Conservation (phyloP, 2,329 filamentous ascomycete species). For the Cercospora beticola region DNA sequence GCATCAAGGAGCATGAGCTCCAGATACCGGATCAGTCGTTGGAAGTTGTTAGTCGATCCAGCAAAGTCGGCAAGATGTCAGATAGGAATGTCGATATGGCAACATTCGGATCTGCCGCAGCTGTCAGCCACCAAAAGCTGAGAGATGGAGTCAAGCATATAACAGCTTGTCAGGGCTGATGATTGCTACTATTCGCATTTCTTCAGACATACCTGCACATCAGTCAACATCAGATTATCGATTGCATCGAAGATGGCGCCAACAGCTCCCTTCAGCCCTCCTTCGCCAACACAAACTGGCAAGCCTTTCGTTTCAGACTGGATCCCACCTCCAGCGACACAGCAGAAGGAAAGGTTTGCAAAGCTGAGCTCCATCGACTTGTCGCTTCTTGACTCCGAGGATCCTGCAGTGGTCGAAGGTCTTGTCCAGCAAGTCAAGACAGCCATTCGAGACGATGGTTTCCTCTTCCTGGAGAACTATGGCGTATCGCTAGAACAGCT, state of each 20-base stretch:
- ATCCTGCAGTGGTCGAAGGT: constrained; percentile 42
- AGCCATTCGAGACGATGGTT: constrained; percentile 39
- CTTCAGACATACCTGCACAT: background rate
- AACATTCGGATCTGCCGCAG: background rate
- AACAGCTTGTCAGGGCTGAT: background rate
- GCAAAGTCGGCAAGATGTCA: background rate
- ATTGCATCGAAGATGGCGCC: constrained; percentile 38
- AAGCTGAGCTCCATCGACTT: constrained; percentile 37
- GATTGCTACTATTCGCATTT: background rate
- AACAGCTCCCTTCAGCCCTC: constrained; percentile 42
- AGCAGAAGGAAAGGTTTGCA: constrained; percentile 46
- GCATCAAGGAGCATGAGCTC: background rate
- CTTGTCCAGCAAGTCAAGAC: constrained; percentile 44
- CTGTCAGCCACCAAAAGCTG: background rate
- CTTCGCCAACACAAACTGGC: constrained; percentile 35
- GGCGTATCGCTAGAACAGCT: constrained; percentile 51
- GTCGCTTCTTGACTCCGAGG: constrained; percentile 36
- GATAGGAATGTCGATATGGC: background rate
- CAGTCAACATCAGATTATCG: background rate
- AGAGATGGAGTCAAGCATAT: background rate
- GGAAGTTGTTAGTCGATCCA: background rate
- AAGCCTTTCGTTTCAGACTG: constrained; percentile 44
- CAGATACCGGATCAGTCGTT: background rate
- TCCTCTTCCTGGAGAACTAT: constrained; percentile 52
- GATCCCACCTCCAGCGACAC: constrained; percentile 47